Percentiles rank a stretch among this genome's conserved stretches.
Evolutionary conservation across 2,329 filamentous ascomycete species (phyloP).

Genomic region (Fusarium sp.): DNA sequence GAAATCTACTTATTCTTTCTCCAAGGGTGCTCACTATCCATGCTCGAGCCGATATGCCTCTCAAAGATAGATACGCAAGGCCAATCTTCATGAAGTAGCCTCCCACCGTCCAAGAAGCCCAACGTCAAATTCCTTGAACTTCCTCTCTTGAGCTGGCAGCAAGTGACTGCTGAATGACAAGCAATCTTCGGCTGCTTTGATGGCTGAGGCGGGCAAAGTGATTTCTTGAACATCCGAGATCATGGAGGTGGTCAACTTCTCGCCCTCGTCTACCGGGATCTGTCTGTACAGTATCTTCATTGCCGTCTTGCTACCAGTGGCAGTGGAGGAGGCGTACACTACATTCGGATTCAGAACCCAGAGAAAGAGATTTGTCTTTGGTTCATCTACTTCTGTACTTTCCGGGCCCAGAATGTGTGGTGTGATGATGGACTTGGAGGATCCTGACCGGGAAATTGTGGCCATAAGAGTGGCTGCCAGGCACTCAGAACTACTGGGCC

Average conservation of each 20-base stretch:
- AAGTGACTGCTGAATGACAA: constrained; percentile 62
- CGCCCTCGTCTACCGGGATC: constrained; percentile 57
- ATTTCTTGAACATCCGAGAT: constrained; percentile 70
- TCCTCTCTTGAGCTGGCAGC: constrained; percentile 66
- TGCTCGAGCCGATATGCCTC: background rate
- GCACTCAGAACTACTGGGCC: constrained; percentile 61
- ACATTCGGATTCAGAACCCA: constrained; percentile 70
- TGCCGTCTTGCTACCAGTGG: constrained; percentile 49
- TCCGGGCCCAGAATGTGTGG: constrained; percentile 44
- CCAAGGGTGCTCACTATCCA: background rate
- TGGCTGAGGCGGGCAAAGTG: constrained; percentile 62
- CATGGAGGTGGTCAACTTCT: constrained; percentile 62
- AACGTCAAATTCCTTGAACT: constrained; percentile 75
- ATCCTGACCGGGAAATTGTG: constrained; percentile 67
- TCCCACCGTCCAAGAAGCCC: constrained; percentile 66
- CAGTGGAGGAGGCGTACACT: constrained; percentile 59
- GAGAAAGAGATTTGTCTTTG: constrained; percentile 55
- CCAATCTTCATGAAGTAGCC: background rate
- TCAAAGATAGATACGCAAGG: background rate
- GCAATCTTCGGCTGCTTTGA: constrained; percentile 55
- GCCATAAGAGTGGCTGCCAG: constrained; percentile 65
- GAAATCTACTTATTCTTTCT: background rate
- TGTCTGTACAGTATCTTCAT: constrained; percentile 66
- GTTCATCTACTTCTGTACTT: background rate
- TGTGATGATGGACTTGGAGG: constrained; percentile 66